Evolutionary conservation across 768 basidiomycete species (phyloP).

Genomic region (Porphyrellus cyaneotinctus): DNA sequence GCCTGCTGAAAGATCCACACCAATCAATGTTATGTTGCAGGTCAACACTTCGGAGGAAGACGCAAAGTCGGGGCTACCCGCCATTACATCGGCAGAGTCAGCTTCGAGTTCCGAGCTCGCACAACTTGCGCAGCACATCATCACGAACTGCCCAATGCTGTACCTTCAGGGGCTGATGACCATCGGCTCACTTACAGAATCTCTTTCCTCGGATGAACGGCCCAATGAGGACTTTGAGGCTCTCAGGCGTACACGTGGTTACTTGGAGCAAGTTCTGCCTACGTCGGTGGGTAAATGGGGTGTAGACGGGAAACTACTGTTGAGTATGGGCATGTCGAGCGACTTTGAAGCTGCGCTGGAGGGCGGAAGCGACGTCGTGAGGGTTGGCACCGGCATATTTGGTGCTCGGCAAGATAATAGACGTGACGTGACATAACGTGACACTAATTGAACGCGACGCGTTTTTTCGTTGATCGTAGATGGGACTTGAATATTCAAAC

Average conservation of each 20-base stretch:
- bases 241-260: conserved; percentile 60
- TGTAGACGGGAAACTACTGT: conserved; percentile 45
- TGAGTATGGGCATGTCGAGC: conserved; percentile 97
- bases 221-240: conserved; percentile 72
- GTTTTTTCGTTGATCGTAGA: conserved; percentile 31
- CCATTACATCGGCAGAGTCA: conserved; percentile 40
- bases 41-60: conserved; percentile 95
- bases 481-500: conserved; percentile 28
- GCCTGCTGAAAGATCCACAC: conserved; percentile 46
- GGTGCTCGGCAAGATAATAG: conserved; percentile 48
- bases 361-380: conserved; percentile 81
- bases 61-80: conserved; percentile 79
- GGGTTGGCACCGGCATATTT: conserved; percentile 91
- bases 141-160: conserved; percentile 69
- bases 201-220: conserved; percentile 41
- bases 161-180: conserved; percentile 91
- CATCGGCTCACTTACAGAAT: conserved; percentile 80
- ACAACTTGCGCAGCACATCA: conserved; percentile 65
- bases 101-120: conserved; percentile 47
- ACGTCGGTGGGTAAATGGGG: conserved; percentile 40
- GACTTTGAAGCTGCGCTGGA: conserved; percentile 86
- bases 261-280: conserved; percentile 47
- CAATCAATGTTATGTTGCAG: conserved; percentile 83
- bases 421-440: conserved; percentile 27
- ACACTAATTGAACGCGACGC: conserved; percentile 33